These are phyloP conservation scores for Evernia prunastri DNA, from an alignment of 495 filamentous ascomycete species.

Conservation along the genomic window DNA sequence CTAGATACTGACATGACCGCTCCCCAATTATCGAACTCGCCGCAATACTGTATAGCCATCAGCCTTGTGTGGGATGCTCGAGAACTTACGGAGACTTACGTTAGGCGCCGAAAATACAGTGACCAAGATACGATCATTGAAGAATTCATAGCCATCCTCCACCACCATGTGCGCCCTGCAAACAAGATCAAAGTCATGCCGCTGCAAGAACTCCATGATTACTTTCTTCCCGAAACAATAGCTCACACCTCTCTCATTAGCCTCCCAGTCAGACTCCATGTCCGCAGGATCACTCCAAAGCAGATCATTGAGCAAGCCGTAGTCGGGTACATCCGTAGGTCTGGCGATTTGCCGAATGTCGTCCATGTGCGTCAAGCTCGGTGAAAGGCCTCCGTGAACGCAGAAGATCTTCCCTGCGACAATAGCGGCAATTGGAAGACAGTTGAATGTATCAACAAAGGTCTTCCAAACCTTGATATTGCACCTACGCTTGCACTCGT, in stretches of 20 bases:
- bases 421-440: constrained; percentile 88
- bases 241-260: constrained; percentile 94
- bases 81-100: constrained; percentile 48
- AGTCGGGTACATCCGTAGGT: constrained; percentile 96
- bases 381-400: constrained; percentile 93
- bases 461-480: constrained; percentile 99
- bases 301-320: constrained; percentile 91
- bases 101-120: constrained; percentile 98
- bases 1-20: constrained; percentile 96
- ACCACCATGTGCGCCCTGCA: constrained; percentile 99
- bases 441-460: constrained; percentile 97
- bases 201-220: constrained; percentile 90
- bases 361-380: constrained; percentile 91
- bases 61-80: constrained; percentile 19
- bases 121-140: constrained; percentile 88
- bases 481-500: constrained; percentile 95
- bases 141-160: constrained; percentile 99
- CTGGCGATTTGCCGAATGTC: constrained; percentile 94
- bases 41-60: constrained; percentile 69
- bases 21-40: constrained; percentile 99
- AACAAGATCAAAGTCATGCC: constrained; percentile 95
- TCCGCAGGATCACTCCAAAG: constrained; percentile 98
- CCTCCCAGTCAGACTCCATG: constrained; percentile 96
- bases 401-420: constrained; percentile 99
- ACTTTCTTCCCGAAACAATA: constrained; percentile 99